Conservation (phyloP, 2,329 filamentous ascomycete species). For the Ceratocystis destructans region DNA sequence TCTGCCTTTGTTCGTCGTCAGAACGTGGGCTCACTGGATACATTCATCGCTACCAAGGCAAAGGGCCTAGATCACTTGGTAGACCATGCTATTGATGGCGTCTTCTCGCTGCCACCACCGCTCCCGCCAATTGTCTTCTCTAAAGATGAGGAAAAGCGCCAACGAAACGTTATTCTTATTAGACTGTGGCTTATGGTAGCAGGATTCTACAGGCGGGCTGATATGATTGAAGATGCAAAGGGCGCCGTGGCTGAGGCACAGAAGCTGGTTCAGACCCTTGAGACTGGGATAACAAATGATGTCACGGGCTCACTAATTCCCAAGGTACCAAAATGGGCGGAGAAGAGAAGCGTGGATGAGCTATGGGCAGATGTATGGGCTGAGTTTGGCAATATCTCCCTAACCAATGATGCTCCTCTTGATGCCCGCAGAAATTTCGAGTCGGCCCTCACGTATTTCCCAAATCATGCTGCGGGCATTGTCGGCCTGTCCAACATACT, state of each 20-base stretch:
- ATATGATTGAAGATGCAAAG: slow-evolving; percentile 63
- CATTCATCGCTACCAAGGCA: slow-evolving; percentile 31
- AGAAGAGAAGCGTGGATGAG: slow-evolving; percentile 67
- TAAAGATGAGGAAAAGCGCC: slow-evolving; percentile 38
- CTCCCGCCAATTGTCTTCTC: slow-evolving; percentile 42
- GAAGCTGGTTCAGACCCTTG: slow-evolving; percentile 58
- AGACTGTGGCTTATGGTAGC: slow-evolving; percentile 86
- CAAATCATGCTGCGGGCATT: slow-evolving; percentile 67
- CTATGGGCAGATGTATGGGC: slow-evolving; percentile 72
- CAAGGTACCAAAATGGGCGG: slow-evolving; percentile 58
- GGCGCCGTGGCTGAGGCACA: slow-evolving; percentile 71
- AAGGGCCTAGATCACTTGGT: slow-evolving; percentile 29
- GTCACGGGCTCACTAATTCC: slow-evolving; percentile 49
- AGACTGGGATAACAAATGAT: slow-evolving; percentile 50
- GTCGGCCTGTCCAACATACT: slow-evolving; percentile 74
- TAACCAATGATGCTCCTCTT: slow-evolving; percentile 49
- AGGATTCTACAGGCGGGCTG: slow-evolving; percentile 71
- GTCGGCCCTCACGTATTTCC: slow-evolving; percentile 61
- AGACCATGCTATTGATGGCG: slow-evolving; percentile 30
- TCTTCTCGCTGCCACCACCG: slow-evolving; percentile 34
- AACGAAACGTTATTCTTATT: slow-evolving; percentile 44
- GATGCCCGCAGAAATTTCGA: slow-evolving; percentile 68
- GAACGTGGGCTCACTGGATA: slow-evolving; percentile 34
- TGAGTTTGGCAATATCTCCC: slow-evolving; percentile 57
- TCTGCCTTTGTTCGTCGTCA: slow-evolving; percentile 33